Conservation (phyloP, 495 filamentous ascomycete genomes). For the Trichoderma gamsii region DNA sequence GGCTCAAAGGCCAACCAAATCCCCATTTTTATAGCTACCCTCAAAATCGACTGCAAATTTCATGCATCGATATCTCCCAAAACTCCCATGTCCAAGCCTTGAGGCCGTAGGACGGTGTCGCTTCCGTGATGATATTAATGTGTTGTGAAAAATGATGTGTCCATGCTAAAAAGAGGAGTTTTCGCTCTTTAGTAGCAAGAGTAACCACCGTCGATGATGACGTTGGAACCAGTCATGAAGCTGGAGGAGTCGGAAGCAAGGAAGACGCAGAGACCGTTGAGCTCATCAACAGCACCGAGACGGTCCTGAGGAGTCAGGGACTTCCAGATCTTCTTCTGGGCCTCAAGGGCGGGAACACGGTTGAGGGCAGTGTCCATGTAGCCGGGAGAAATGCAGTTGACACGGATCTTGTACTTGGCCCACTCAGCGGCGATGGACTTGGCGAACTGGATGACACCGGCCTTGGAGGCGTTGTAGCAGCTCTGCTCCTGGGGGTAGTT, state of each 20-base stretch:
- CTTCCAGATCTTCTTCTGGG: slow-evolving; percentile 75
- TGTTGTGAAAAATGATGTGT: background rate
- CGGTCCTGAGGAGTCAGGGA: slow-evolving; percentile 65
- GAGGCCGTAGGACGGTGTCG: background rate
- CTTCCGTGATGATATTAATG: slow-evolving; percentile 9
- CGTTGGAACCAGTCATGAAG: slow-evolving; percentile 76
- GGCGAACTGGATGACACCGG: slow-evolving; percentile 67
- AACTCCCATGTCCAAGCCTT: background rate
- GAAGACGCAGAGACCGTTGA: slow-evolving; percentile 74
- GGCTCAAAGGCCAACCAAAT: background rate
- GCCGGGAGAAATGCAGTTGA: slow-evolving; percentile 72
- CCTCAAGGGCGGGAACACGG: slow-evolving; percentile 64
- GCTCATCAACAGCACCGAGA: slow-evolving; percentile 66
- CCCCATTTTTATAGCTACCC: slow-evolving; percentile 1
- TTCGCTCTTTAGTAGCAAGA: slow-evolving; percentile 34
- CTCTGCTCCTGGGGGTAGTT: slow-evolving; percentile 75
- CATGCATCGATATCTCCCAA: slow-evolving; percentile 2
- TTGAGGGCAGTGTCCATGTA: slow-evolving; percentile 78
- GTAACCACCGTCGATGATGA: slow-evolving; percentile 65
- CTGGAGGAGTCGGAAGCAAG: slow-evolving; percentile 64
- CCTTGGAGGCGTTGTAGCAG: slow-evolving; percentile 77
- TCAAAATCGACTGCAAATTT: background rate
- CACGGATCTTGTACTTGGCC: slow-evolving; percentile 67
- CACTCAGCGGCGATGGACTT: slow-evolving; percentile 76
- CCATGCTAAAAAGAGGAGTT: background rate